Base-by-base conservation (phyloP, 768 basidiomycete genomes). In the Suillus fuscotomentosus region DNA sequence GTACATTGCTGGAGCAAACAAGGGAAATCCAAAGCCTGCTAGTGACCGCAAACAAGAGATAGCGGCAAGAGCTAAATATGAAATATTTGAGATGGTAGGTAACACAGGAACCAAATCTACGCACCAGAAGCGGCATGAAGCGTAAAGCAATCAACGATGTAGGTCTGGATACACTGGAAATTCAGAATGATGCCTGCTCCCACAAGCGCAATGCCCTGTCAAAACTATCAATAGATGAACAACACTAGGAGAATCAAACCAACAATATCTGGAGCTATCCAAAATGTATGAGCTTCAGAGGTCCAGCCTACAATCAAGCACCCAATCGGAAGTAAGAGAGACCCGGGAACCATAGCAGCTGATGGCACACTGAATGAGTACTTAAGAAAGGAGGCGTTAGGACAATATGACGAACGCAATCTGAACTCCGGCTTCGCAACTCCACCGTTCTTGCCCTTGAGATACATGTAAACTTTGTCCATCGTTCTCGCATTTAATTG, bases 1-100 rank as follows among this genome's bases (percentile, higher is more conserved):
- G 74, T 84, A 92, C 86, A 92, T 89, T 45, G 82, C 78, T 22
- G 89, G 86, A 3, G 87, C 90, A 68, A 93, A 93, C 15, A 94
- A 75, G 3, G 92, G 92, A 71, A 94, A 92, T 2, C 83, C 86
- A 61, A 91, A 92, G 0, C 92, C 91, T 1, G 86, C 84, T 0
- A 91, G 61, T 0, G 88, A 85, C 27, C 91, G 85, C 15, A 91
- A 71, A 71, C 74, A 88, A 0, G 87, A 77, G 24, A 85, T 84
- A 0, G 89, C 88, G 0, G 89, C 90, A 13, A 93, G 75, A 3
- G 90, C 88, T 85, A 62, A 61, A 76, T 1, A 69, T 20, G 60
- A 54, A 57, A 31, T 64, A 60, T n/a, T 31, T 11, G 36, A 9
- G 41, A 14, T 20, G 50, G 14, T 50, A 24, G 6, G 14, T 50